Base-by-base conservation (phyloP, 352 stramenopile genomes). In the Globisporangium viniferum region DNA sequence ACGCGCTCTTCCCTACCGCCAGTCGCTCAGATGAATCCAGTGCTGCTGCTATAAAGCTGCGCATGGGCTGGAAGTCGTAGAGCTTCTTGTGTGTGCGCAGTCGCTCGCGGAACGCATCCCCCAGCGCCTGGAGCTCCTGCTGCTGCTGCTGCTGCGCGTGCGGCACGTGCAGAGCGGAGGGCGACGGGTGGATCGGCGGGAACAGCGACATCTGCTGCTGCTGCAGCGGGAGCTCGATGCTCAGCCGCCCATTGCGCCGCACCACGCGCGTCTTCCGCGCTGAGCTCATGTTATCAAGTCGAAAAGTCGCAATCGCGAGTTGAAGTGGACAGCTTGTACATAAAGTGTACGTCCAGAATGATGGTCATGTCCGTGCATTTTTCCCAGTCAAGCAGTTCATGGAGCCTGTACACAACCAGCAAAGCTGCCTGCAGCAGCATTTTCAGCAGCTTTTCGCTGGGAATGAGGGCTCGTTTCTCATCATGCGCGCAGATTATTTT, bases 171-270 rank as follows among this genome's bases (percentile, higher is more conserved):
- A 35, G 36, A 29, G 35, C 27, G 18, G 27, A 2, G 1, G n/a
- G 36, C 10, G 58, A 39, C 36, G 58, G 22, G 10, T 44, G 53
- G 18, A 78, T 59, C 3, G 70, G 70, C 20, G 73, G 73, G 14
- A 78, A 64, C 22, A 48, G n/a, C 2, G 58, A 35, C 22, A 57
- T 22, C 1, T 64, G 15, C 36, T 44, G 15, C 36, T 44, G 20
- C n/a, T 46, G n/a, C 6, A 48, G 20, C 3, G 62, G 51, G 1
- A 41, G 27, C 1, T 71, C 63, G 22, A 76, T 59, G 18, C 71
- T 67, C 20, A 78, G 66, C 0, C 72, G 69, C 24, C 71, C 66
- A 61, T 74, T 76, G 53, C 62, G 61, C 29, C 55, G 41, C 64
- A 69, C 64, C 15, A 46, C 64, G 39, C 33, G 55, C 31, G 55